phyloP scores from a whole-genome alignment of 768 basidiomycete genomes.

The Phaffia tasmanica region DNA sequence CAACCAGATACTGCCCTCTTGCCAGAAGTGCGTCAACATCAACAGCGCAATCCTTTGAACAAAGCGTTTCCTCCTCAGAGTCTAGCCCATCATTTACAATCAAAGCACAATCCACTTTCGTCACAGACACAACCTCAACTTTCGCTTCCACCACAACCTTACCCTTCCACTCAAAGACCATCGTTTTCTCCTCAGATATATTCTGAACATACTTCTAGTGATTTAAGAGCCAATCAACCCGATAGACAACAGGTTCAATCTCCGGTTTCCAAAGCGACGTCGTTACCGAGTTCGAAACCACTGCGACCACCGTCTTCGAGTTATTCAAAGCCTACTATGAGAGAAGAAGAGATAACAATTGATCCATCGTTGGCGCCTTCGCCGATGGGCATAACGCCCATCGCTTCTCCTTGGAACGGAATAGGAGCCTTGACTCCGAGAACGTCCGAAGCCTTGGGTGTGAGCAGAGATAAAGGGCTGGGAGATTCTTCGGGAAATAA shows the following conservation, averaged over 20 bases:
- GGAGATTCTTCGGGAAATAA: neutral
- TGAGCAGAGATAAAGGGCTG: neutral
- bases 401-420: slow-evolving; percentile 1
- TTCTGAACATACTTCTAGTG: too few species aligned
- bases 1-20: neutral
- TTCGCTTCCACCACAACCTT: too few species aligned
- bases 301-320: neutral
- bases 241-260: neutral
- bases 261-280: neutral
- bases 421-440: neutral
- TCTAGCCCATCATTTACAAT: too few species aligned
- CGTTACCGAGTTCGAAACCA: neutral
- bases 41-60: neutral
- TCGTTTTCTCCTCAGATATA: too few species aligned
- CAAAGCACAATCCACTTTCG: too few species aligned
- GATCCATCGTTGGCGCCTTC: slow-evolving; percentile 6
- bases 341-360: too few species aligned
- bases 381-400: slow-evolving; percentile 9
- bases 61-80: neutral
- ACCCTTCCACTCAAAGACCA: too few species aligned
- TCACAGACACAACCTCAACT: too few species aligned
- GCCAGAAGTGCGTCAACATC: neutral
- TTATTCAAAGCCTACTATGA: neutral
- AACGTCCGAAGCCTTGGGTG: neutral
- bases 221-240: neutral